phyloP scores from a whole-genome alignment of 208 protist genomes.

The Acanthamoeba royreba region DNA sequence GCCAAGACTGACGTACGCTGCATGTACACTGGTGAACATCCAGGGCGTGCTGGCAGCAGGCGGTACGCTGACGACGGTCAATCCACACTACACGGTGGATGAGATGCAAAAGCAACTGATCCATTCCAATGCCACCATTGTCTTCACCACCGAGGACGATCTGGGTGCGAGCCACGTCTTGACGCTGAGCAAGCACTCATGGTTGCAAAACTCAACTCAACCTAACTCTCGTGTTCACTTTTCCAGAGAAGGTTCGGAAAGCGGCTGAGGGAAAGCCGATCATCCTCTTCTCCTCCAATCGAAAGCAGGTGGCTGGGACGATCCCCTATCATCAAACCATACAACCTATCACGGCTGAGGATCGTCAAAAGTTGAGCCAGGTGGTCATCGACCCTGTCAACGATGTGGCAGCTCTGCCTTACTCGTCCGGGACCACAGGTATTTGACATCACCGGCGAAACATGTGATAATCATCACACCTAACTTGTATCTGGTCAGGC shows the following conservation, averaged over 20 bases:
- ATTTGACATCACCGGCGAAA: too few species aligned
- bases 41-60: not conserved
- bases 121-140: not conserved
- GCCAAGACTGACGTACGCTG: too few species aligned
- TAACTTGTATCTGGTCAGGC: not conserved
- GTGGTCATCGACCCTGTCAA: not conserved
- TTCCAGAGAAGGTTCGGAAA: not conserved
- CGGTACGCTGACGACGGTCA: not conserved
- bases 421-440: slow-evolving; percentile 84
- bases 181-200: not conserved
- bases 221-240: too few species aligned
- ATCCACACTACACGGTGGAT: not conserved
- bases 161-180: not conserved
- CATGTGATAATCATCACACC: too few species aligned
- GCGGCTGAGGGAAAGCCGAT: not conserved
- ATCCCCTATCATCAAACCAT: not conserved
- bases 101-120: not conserved
- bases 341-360: not conserved
- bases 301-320: not conserved
- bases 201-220: too few species aligned
- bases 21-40: too few species aligned
- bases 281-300: not conserved
- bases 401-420: not conserved
- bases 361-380: not conserved
- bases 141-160: not conserved